phyloP scores from a whole-genome alignment of 2,329 filamentous ascomycete species.

The Penicillium corylophilum region DNA sequence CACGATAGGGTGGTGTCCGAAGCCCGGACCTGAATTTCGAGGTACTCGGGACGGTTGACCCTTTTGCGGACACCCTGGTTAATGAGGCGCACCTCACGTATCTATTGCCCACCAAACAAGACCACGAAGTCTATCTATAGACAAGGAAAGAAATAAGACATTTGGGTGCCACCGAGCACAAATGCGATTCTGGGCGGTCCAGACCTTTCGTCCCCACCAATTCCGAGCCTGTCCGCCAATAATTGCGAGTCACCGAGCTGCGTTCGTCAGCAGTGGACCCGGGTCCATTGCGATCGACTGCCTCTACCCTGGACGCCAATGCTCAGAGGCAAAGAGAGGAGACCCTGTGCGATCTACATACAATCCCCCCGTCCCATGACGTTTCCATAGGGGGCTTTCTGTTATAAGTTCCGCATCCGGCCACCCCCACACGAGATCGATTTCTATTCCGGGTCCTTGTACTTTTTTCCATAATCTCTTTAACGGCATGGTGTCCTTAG shows the following conservation, averaged over 20 bases:
- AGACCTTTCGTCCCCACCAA: constrained; percentile 16
- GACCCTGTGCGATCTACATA: constrained; percentile 17
- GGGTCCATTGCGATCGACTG: constrained; percentile 25
- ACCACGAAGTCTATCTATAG: background rate
- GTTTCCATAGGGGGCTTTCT: constrained; percentile 21
- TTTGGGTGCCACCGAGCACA: background rate
- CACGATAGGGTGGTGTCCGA: background rate
- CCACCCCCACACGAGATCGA: background rate
- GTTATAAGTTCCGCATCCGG: constrained; percentile 19
- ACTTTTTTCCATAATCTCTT: background rate
- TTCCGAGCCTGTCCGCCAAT: constrained; percentile 19
- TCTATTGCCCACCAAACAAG: background rate
- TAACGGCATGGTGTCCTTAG: background rate
- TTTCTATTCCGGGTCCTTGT: background rate
- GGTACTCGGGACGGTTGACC: background rate
- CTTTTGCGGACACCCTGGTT: background rate
- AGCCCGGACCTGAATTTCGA: background rate
- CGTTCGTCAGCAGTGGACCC: constrained; percentile 27
- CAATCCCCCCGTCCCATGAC: constrained; percentile 20
- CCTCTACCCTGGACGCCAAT: constrained; percentile 15
- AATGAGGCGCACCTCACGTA: background rate
- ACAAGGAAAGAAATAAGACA: background rate
- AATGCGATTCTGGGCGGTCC: background rate
- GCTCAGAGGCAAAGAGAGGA: constrained; percentile 9
- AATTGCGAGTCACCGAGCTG: background rate